phyloP scores from a whole-genome alignment of 352 stramenopile species.

The Globisporangium solare region DNA sequence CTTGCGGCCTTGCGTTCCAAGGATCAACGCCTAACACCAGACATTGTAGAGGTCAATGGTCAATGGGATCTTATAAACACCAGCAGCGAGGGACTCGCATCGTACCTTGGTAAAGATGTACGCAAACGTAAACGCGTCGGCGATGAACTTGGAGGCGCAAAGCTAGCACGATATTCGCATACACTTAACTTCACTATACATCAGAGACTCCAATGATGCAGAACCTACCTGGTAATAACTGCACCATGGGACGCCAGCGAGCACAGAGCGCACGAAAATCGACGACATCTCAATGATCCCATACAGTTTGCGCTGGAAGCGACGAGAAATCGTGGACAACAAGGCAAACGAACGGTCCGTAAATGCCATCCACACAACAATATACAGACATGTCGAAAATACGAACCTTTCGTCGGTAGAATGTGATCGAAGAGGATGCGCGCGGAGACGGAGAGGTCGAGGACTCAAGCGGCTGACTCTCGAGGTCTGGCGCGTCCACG shows the following conservation, averaged over 20 bases:
- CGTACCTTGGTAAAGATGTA: conserved; percentile 77
- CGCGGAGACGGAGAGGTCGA: conserved; percentile 15
- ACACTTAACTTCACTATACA: background rate
- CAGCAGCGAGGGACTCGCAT: background rate
- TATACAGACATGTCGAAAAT: background rate
- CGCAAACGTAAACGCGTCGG: conserved; percentile 63
- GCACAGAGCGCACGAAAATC: conserved; percentile 56
- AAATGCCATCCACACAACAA: background rate
- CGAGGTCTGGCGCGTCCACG: conserved; percentile 3
- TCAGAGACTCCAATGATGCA: too few relatives aligned
- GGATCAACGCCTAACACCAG: conserved; percentile 40
- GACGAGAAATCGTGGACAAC: background rate
- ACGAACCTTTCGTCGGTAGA: conserved; percentile 71
- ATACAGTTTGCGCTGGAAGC: conserved; percentile 58
- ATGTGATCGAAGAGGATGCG: conserved; percentile 30
- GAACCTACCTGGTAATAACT: conserved; percentile 55
- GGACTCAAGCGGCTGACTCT: conserved; percentile 10
- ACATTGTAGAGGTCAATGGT: background rate
- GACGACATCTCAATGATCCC: conserved; percentile 71
- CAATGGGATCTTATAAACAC: too few relatives aligned
- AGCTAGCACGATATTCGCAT: conserved; percentile 19
- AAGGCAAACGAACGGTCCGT: background rate
- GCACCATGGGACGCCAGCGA: conserved; percentile 67
- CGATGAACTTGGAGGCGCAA: conserved; percentile 68
- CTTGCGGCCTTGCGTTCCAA: conserved; percentile 43